phyloP scores from a whole-genome alignment of 306 rosid species.

The Ochetophila trinervis region DNA sequence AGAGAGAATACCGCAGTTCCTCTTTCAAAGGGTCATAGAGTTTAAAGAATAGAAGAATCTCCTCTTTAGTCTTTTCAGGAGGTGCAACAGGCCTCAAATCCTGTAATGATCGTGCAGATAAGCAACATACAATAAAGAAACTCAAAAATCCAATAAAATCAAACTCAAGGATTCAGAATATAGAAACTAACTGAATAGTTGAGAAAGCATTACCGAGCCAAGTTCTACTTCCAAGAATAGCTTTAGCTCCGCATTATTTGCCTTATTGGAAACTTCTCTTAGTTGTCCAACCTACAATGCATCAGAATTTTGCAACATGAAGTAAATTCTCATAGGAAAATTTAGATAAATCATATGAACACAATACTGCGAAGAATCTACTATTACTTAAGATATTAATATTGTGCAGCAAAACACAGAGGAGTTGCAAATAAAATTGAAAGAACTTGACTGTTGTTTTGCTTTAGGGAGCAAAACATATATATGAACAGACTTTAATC shows the following conservation, averaged over 20 bases:
- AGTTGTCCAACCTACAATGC: slow-evolving; percentile 21
- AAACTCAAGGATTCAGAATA: background rate
- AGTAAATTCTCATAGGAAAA: too few relatives aligned
- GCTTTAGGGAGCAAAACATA: too few relatives aligned
- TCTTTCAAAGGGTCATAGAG: slow-evolving; percentile 21
- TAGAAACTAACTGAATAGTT: background rate
- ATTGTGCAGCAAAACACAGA: too few relatives aligned
- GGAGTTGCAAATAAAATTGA: too few relatives aligned
- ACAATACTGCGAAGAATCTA: too few relatives aligned
- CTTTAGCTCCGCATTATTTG: slow-evolving; percentile 26
- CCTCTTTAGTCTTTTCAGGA: slow-evolving; percentile 25
- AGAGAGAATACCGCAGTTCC: slow-evolving; percentile 15
- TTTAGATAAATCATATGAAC: too few relatives aligned
- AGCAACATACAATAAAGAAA: background rate
- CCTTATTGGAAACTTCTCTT: slow-evolving; percentile 25
- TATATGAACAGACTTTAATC: too few relatives aligned
- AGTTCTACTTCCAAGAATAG: slow-evolving; percentile 21
- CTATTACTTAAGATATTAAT: too few relatives aligned
- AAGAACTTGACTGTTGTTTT: too few relatives aligned
- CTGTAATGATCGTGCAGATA: background rate
- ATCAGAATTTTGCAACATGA: slow-evolving; percentile 5
- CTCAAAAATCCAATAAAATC: background rate
- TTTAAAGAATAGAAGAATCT: slow-evolving; percentile 22
- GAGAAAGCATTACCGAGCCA: slow-evolving; percentile 21
- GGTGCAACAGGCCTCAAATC: slow-evolving; percentile 21